These are phyloP conservation scores for Malus sylvestris DNA, from an alignment of 306 rosid species.

Conservation along the genomic window DNA sequence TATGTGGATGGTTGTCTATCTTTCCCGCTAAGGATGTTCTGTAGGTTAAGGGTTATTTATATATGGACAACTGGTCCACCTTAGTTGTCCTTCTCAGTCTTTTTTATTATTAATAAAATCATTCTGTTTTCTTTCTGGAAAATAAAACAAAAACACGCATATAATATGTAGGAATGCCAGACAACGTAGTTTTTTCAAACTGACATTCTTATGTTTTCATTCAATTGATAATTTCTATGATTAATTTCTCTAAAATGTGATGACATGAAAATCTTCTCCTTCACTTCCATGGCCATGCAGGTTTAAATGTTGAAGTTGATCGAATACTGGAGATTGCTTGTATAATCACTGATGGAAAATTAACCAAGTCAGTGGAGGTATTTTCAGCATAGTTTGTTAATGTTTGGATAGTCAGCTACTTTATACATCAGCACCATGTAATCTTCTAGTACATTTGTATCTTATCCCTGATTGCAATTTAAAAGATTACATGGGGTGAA, in stretches of 20 bases:
- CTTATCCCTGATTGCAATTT: background rate
- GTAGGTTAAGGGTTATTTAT: background rate
- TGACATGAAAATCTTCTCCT: background rate
- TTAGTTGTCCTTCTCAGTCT: background rate
- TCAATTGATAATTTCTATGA: background rate
- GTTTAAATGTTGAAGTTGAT: conserved; percentile 78
- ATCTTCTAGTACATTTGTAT: background rate
- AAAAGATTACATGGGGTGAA: background rate
- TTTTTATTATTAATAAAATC: background rate
- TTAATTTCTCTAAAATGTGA: background rate
- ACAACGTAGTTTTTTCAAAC: background rate
- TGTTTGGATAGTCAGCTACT: background rate
- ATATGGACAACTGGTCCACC: background rate
- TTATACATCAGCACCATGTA: background rate
- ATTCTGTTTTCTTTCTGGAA: background rate
- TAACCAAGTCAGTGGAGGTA: conserved; percentile 79
- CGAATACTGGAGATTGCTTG: conserved; percentile 95
- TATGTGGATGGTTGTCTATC: background rate
- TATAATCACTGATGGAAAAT: conserved; percentile 72
- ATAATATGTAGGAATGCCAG: background rate
- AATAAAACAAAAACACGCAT: background rate
- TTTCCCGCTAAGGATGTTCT: background rate
- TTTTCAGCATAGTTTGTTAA: background rate
- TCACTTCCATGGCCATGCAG: conserved; percentile 32
- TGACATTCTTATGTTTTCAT: background rate